A percentile compares a stretch with the other conserved stretches of the same genome.
These are phyloP conservation scores for Schwanniomyces occidentalis DNA, from an alignment of 805 yeast genomes.

Conservation along the genomic window DNA sequence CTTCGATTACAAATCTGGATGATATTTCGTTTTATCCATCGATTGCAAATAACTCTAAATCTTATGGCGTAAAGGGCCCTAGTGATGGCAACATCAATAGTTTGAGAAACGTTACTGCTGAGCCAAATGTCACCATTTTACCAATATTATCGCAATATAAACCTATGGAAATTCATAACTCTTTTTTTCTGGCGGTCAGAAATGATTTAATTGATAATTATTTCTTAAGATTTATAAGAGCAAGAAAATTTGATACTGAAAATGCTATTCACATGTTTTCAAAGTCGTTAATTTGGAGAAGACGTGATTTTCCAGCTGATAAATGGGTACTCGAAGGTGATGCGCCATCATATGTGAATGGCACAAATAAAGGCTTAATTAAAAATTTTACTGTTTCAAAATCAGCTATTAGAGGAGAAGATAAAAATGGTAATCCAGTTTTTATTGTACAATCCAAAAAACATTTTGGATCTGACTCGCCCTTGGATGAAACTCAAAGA, in stretches of 20 bases:
- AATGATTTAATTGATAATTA: constrained; percentile 82
- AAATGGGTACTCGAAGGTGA: constrained; percentile 72
- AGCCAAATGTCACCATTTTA: constrained; percentile 39
- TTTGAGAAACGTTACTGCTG: too few species aligned
- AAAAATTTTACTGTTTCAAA: constrained; percentile 65
- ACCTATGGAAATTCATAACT: constrained; percentile 48
- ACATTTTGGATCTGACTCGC: constrained; percentile 54
- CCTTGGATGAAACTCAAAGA: constrained; percentile 68
- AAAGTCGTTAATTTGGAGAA: constrained; percentile 77
- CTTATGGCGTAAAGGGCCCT: too few species aligned
- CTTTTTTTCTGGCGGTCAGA: constrained; percentile 48
- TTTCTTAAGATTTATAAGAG: constrained; percentile 74
- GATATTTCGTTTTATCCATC: constrained; percentile 1
- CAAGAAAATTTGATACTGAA: constrained; percentile 81
- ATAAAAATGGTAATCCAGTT: constrained; percentile 72
- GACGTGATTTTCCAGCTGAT: constrained; percentile 59
- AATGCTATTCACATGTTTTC: constrained; percentile 69
- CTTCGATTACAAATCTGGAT: constrained; percentile 23
- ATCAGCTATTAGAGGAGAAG: constrained; percentile 74
- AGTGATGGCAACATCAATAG: neutral
- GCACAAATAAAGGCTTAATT: constrained; percentile 45
- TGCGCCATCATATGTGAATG: constrained; percentile 49
- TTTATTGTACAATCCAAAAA: constrained; percentile 77
- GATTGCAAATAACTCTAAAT: neutral
- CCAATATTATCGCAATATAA: constrained; percentile 52